Base-by-base conservation (phyloP, 257 asterid species). In the Plantago elongata region DNA sequence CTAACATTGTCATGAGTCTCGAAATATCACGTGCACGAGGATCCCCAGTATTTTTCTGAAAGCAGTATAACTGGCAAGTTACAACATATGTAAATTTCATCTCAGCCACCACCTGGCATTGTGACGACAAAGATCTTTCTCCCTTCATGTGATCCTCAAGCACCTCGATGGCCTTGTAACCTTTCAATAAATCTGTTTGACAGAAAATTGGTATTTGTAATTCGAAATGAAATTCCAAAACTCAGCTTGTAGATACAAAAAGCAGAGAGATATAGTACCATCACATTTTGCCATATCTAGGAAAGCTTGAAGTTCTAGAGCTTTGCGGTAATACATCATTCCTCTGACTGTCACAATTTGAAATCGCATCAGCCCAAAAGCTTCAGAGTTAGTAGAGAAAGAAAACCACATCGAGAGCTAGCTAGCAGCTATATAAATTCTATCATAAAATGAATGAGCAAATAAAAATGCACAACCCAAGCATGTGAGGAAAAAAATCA, bases 271-370 rank as follows among this genome's bases (percentile, higher is more conserved):
- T 57, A n/a, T n/a, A 63, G 48, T 82, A 93, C 99, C 99, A 57
- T 87, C 99, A 79, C 89, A 87, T 83, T 85, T 80, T 72, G 99
- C 99, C 99, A 93, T 93, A 82, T 93, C 99, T 69, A 93, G 81
- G 75, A 93, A 93, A 52, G 99, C 90, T 65, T 89, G 91, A 91
- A 93, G 79, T 82, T 89, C 91, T 58, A 93, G 96, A 58, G 99
- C 99, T 46, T 95, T 93, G 65, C 87, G 85, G 75, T 93, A 93
- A 75, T 93, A 93, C 99, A 93, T 93, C 99, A 93, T 93, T 72
- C 99, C 99, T 65, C 99, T 89, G 70, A 93, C 99, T 0, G 89
- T 27, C 72, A 63, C 58, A 57, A 60, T 66, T 47, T 37, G 59
- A 52, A 58, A 61, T 61, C 16, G 54, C 69, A 68, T 66, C 48